These are phyloP conservation scores for Endocladia muricata DNA, from an alignment of 31 red algal genomes.

Conservation along the genomic window DNA sequence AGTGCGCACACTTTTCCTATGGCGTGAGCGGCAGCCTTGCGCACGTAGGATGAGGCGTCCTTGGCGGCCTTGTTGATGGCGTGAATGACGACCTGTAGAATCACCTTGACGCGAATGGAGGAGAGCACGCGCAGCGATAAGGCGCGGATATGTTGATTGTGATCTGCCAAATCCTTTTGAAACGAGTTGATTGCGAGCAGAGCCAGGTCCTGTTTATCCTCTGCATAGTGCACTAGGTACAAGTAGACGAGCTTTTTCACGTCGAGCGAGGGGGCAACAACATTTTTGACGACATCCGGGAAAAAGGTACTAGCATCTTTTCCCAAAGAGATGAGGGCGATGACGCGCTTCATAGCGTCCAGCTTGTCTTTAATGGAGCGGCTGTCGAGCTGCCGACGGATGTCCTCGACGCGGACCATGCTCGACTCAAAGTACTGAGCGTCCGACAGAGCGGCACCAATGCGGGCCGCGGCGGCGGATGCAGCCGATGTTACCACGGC, in stretches of 20 bases:
- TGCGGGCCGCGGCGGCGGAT: constrained; percentile 71
- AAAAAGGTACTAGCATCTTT: constrained; percentile 86
- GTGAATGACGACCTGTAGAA: constrained; percentile 77
- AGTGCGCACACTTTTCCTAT: constrained; percentile 82
- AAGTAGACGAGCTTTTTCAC: constrained; percentile 95
- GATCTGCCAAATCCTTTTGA: constrained; percentile 90
- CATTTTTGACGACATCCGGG: constrained; percentile 92
- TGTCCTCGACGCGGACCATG: constrained; percentile 81
- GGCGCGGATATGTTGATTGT: constrained; percentile 78
- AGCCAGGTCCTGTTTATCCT: constrained; percentile 84
- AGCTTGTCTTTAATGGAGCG: constrained; percentile 71
- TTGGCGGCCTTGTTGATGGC: constrained; percentile 72
- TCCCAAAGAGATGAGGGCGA: constrained; percentile 90
- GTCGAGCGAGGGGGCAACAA: constrained; percentile 67
- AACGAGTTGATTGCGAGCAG: constrained; percentile 91
- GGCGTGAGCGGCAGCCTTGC: constrained; percentile 84
- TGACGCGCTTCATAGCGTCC: constrained; percentile 90
- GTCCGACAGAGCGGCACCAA: constrained; percentile 84
- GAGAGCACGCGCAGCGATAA: constrained; percentile 88
- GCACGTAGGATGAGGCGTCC: constrained; percentile 84
- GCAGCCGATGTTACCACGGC: constrained; percentile 66
- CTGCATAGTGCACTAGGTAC: constrained; percentile 94
- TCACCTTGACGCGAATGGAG: constrained; percentile 85
- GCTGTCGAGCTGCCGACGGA: constrained; percentile 85
- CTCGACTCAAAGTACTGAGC: constrained; percentile 95